Evolutionary conservation across 306 rosid genomes (phyloP), one percentile per base, ranked within the genome.

Genomic region (Fragaria nilgerrensis): DNA sequence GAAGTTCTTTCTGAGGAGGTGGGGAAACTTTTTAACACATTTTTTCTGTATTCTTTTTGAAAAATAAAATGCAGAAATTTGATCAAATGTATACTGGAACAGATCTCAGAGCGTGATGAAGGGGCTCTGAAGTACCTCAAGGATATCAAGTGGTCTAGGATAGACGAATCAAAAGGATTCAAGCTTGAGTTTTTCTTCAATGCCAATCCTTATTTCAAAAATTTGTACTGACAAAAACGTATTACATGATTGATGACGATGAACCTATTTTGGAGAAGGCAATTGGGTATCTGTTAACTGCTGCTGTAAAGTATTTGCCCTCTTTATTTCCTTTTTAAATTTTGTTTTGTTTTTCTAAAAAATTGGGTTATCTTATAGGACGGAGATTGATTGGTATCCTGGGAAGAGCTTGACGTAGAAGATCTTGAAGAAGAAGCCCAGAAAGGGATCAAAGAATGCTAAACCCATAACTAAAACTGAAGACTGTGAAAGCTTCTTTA

Each of bases 381-480:
- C 98, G 9, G 92, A 91, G 79, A 91, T 90, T 75, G 93, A 93
- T 41, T 93, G 98, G 98, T 76, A 75, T 77, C 84, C 89, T 3
- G 98, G 95, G 70, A 93, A 93, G 80, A 84, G 89, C 73, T 84
- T 93, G 85, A 89, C 95, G 17, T 93, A 91, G 75, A 93, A 91
- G 83, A 23, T 91, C 27, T 86, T 93, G 37, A 93, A 93, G 93
- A 93, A 91, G 81, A 93, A 88, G 83, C 96, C 93, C 13, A 89
- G 80, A 87, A 93, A 93, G 81, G 96, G 96, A 78, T 81, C 95
- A 1, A 93, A 91, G 77, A 83, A 84, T 82, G 80, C 89, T 22
- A 93, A 91, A 78, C 98, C 98, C 23, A 83, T 93, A 32, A 89
- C 91, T 20, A 93, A 91, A 77, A 93, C 95, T 50, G 98, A 93